A percentile compares a stretch with the other conserved stretches of the same genome.
Conservation (phyloP, 2,329 filamentous ascomycete species). For the Colletotrichum echinochloae region DNA sequence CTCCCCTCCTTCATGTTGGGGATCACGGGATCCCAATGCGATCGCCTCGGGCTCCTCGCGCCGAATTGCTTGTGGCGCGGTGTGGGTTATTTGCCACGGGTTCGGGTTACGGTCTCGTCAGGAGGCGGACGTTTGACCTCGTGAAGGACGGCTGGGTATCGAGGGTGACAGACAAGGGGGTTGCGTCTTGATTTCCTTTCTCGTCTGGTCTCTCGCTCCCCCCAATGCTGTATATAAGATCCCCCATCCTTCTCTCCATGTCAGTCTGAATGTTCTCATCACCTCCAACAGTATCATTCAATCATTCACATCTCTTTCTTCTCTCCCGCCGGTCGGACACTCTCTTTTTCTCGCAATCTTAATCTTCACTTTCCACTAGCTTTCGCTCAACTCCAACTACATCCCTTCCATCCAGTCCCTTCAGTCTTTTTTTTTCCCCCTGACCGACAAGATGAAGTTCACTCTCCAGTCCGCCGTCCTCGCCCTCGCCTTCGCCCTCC, state of each 20-base stretch:
- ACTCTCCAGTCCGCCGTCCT: slow-evolving; percentile 44
- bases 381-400: slow-evolving; percentile 6
- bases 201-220: neutral
- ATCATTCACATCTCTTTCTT: slow-evolving; percentile 36
- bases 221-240: slow-evolving; percentile 17
- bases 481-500: slow-evolving; percentile 45
- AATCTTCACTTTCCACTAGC: neutral
- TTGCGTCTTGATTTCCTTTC: neutral
- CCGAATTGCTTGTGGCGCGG: neutral
- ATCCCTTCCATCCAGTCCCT: neutral
- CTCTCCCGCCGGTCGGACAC: slow-evolving; percentile 36
- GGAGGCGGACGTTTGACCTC: slow-evolving; percentile 24
- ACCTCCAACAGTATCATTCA: slow-evolving; percentile 2
- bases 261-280: neutral
- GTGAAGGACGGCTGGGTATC: slow-evolving; percentile 2
- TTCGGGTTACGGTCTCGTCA: neutral
- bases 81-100: neutral
- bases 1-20: neutral
- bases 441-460: slow-evolving; percentile 48
- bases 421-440: too few species aligned
- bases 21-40: slow-evolving; percentile 20
- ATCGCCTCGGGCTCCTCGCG: slow-evolving; percentile 17
- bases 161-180: neutral
- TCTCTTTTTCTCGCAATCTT: slow-evolving; percentile 14
- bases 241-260: neutral